A percentile compares a stretch with the other conserved stretches of the same genome.
Evolutionary conservation across 768 basidiomycete genomes (phyloP).

Genomic region (Collybiopsis luxurians): DNA sequence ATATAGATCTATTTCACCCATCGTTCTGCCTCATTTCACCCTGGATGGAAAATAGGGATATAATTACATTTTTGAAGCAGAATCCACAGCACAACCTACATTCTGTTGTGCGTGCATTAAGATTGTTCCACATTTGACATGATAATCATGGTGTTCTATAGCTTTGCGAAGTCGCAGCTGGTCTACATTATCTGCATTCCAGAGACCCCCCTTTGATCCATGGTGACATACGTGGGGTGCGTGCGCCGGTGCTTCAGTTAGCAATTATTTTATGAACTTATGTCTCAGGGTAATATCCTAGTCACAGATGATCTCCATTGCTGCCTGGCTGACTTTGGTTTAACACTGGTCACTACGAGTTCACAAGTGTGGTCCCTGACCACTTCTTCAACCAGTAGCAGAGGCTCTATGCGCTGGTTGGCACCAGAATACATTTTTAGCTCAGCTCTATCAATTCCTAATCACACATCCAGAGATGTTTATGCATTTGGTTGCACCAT

Average conservation of each 20-base stretch:
- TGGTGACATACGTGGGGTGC: conserved; percentile 28
- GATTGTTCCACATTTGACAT: too few species aligned
- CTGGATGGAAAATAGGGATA: conserved; percentile 27
- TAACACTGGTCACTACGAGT: conserved; percentile 9
- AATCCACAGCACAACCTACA: conserved; percentile 15
- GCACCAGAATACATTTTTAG: conserved; percentile 21
- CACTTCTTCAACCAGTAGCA: neutral
- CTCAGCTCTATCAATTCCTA: neutral
- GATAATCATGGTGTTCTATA: neutral
- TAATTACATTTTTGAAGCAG: conserved; percentile 19
- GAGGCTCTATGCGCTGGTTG: conserved; percentile 15
- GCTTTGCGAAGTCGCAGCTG: conserved; percentile 24
- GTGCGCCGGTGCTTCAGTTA: neutral
- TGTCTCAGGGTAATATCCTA: conserved; percentile 18
- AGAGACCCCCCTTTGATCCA: conserved; percentile 28
- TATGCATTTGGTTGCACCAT: conserved; percentile 24
- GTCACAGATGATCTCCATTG: conserved; percentile 17
- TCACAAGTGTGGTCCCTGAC: conserved; percentile 1
- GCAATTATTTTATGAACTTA: neutral
- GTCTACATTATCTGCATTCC: conserved; percentile 26
- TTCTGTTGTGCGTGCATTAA: conserved; percentile 19
- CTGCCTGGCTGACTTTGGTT: conserved; percentile 20
- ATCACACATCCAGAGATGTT: conserved; percentile 15
- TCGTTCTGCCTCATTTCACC: conserved; percentile 24
- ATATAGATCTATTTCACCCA: neutral